phyloP scores from a whole-genome alignment of 2,329 filamentous ascomycete genomes.

The Bipolaris gigantea region DNA sequence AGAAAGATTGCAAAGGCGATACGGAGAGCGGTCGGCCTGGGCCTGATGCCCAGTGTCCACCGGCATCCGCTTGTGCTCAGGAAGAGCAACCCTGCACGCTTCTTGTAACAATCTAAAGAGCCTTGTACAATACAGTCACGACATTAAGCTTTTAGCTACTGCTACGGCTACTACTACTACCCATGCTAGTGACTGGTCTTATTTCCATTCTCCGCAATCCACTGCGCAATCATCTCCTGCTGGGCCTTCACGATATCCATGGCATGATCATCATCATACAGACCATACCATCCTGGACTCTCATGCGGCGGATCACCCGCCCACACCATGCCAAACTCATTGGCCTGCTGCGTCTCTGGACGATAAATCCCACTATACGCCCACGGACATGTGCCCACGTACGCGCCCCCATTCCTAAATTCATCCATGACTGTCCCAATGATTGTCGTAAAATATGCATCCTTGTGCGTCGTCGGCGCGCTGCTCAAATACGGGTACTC shows the following conservation, averaged over 20 bases:
- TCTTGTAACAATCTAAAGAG: conserved; percentile 15
- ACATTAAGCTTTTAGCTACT: neutral
- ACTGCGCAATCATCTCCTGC: conserved; percentile 34
- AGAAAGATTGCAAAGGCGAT: conserved; percentile 92
- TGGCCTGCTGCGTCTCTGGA: conserved; percentile 43
- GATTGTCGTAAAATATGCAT: conserved; percentile 44
- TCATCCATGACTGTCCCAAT: conserved; percentile 42
- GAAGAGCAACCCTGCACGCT: conserved; percentile 28
- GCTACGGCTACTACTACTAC: neutral
- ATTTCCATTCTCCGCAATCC: conserved; percentile 30
- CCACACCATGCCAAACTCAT: conserved; percentile 48
- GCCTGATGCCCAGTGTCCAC: conserved; percentile 89
- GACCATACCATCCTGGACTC: conserved; percentile 46
- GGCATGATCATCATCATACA: conserved; percentile 45
- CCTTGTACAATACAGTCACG: neutral
- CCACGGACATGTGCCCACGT: conserved; percentile 45
- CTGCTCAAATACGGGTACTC: conserved; percentile 44
- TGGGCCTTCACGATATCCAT: conserved; percentile 44
- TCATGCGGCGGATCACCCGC: conserved; percentile 48
- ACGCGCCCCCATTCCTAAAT: conserved; percentile 41
- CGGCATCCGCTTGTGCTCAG: conserved; percentile 65
- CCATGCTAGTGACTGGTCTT: neutral
- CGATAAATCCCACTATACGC: conserved; percentile 47
- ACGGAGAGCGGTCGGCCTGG: conserved; percentile 82
- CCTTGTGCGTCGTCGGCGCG: conserved; percentile 43